These are phyloP conservation scores for Olyra latifolia DNA, from an alignment of 176 grass and related monocot species.

Conservation along the genomic window DNA sequence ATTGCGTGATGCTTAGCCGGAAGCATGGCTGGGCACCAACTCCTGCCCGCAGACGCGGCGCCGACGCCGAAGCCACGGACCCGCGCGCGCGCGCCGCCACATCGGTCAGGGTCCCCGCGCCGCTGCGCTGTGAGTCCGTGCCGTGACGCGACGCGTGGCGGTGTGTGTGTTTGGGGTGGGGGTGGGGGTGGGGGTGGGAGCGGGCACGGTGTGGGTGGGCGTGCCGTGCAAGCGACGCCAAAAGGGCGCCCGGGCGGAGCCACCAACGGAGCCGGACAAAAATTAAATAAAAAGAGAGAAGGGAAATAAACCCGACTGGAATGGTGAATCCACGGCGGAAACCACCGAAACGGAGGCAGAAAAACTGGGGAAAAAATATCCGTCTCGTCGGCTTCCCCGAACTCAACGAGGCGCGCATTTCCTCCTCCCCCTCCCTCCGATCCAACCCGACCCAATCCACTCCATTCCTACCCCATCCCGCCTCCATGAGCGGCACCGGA, in stretches of 20 bases:
- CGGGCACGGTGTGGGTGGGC: background rate
- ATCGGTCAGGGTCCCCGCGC: background rate
- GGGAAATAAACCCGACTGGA: too few relatives aligned
- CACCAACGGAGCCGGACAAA: background rate
- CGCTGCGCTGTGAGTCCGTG: background rate
- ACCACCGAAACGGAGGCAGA: background rate
- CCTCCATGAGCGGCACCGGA: background rate
- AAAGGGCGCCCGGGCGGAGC: slow-evolving; percentile 23
- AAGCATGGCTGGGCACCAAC: too few relatives aligned
- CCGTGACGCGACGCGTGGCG: background rate
- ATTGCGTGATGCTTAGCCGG: too few relatives aligned
- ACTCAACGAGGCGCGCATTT: background rate
- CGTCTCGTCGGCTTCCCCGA: slow-evolving; percentile 25
- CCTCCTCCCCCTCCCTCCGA: background rate
- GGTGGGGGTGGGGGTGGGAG: too few relatives aligned
- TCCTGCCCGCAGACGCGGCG: too few relatives aligned
- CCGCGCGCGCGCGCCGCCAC: too few relatives aligned
- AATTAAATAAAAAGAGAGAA: background rate
- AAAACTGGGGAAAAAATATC: too few relatives aligned
- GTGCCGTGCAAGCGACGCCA: slow-evolving; percentile 47
- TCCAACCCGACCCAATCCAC: background rate
- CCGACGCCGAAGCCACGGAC: background rate
- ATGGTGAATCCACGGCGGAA: background rate
- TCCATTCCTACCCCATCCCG: background rate
- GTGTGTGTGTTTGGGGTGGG: too few relatives aligned